Conservation (phyloP, 192 early-diverging fungal genomes). For the Linnemannia zychae region DNA sequence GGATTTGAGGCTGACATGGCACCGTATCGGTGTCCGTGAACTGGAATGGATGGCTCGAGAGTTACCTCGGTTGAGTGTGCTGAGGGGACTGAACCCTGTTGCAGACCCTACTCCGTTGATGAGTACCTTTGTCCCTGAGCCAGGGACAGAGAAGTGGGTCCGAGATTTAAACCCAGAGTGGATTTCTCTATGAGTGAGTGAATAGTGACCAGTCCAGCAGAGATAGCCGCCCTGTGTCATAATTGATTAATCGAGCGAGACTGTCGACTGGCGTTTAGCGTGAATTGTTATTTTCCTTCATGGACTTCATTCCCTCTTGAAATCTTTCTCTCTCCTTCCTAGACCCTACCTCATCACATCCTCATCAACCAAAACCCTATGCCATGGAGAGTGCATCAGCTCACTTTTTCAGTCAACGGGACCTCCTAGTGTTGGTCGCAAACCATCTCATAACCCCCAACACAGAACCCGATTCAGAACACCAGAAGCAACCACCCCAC, state of each 20-base stretch:
- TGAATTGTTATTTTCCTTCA: no score
- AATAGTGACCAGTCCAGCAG: no score
- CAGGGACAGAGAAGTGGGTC: not conserved
- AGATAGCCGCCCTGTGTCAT: no score
- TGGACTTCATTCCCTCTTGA: no score
- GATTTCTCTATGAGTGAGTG: not conserved
- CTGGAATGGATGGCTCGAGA: not conserved
- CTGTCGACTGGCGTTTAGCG: no score
- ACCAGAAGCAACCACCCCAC: not conserved
- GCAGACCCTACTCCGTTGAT: not conserved
- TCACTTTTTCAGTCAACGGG: not conserved
- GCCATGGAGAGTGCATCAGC: not conserved
- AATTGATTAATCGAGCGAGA: no score
- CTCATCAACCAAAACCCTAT: not conserved
- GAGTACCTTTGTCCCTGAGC: not conserved
- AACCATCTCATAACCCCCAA: not conserved
- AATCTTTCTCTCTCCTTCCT: not conserved
- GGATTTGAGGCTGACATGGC: not conserved
- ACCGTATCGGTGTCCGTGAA: not conserved
- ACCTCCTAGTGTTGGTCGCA: not conserved
- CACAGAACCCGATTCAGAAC: no score
- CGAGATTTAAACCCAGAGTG: not conserved
- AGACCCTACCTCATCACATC: not conserved
- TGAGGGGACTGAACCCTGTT: not conserved
- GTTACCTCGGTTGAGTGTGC: not conserved